Evolutionary conservation across 176 grass and related monocot genomes (phyloP).

Genomic region (Dactylis glomerata): DNA sequence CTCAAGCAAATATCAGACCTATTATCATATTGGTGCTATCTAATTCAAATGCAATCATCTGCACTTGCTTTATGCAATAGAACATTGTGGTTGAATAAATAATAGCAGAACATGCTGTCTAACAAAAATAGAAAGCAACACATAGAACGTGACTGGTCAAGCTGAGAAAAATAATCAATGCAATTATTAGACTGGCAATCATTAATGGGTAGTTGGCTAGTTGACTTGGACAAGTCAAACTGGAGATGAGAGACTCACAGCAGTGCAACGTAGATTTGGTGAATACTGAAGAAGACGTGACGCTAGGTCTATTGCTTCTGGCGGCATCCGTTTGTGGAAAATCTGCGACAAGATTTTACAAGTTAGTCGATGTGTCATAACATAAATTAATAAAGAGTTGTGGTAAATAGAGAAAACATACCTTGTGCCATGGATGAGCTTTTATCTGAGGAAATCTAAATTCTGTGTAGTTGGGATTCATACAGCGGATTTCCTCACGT

Average conservation of each 20-base stretch:
- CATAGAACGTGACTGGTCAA: slow-evolving; percentile 8
- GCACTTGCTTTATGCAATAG: slow-evolving; percentile 13
- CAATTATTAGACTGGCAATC: slow-evolving; percentile 27
- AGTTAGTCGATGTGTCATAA: slow-evolving; percentile 11
- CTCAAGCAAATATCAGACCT: background rate
- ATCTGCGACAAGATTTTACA: slow-evolving; percentile 31
- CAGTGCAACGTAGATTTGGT: slow-evolving; percentile 72
- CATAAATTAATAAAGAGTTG: background rate
- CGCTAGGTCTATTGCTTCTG: slow-evolving; percentile 72
- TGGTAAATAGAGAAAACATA: slow-evolving; percentile 4
- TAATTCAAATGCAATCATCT: slow-evolving; percentile 8
- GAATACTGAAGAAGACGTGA: slow-evolving; percentile 78
- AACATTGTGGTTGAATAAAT: background rate
- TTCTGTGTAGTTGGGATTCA: slow-evolving; percentile 76
- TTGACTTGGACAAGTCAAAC: slow-evolving; percentile 31
- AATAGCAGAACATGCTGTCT: background rate
- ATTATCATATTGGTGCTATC: background rate
- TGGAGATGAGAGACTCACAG: slow-evolving; percentile 33
- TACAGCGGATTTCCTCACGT: slow-evolving; percentile 72
- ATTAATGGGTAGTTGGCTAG: slow-evolving; percentile 28
- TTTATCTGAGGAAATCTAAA: slow-evolving; percentile 81
- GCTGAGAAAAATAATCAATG: slow-evolving; percentile 26
- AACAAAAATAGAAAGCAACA: slow-evolving; percentile 13
- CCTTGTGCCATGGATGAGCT: slow-evolving; percentile 81
- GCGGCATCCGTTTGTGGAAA: slow-evolving; percentile 81